These are phyloP conservation scores for Neofusicoccum kwambonambiense DNA, from an alignment of 2,329 filamentous ascomycete species.

Conservation along the genomic window DNA sequence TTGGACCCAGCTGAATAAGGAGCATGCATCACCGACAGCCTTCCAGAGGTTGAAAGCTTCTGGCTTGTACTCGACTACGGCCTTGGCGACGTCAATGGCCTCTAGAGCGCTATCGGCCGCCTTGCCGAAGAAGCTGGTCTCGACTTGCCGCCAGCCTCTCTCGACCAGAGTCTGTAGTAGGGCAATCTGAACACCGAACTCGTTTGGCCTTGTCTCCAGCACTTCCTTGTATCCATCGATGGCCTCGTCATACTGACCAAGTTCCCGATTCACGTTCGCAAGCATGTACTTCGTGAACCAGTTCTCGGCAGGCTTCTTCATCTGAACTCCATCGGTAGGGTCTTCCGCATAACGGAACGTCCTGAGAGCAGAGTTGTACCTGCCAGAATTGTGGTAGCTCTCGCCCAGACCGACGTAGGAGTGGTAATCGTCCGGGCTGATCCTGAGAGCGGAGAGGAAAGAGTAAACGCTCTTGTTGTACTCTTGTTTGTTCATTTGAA, in stretches of 20 bases:
- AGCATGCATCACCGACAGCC: slow-evolving; percentile 81
- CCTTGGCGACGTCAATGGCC: slow-evolving; percentile 66
- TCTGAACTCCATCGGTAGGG: slow-evolving; percentile 62
- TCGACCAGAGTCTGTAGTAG: slow-evolving; percentile 86
- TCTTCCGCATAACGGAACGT: slow-evolving; percentile 83
- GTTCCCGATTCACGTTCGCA: slow-evolving; percentile 87
- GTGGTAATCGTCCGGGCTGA: slow-evolving; percentile 84
- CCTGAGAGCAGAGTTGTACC: slow-evolving; percentile 90
- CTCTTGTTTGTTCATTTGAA: slow-evolving; percentile 91
- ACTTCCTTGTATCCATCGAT: slow-evolving; percentile 75
- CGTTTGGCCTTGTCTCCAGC: slow-evolving; percentile 63
- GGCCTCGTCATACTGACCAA: slow-evolving; percentile 85
- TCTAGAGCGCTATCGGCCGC: slow-evolving; percentile 68
- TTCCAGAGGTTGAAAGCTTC: slow-evolving; percentile 96
- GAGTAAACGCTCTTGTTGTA: slow-evolving; percentile 86
- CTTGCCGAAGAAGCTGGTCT: slow-evolving; percentile 84
- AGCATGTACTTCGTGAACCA: slow-evolving; percentile 99
- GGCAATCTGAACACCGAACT: slow-evolving; percentile 85
- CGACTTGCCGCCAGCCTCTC: slow-evolving; percentile 71
- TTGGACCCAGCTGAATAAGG: slow-evolving; percentile 78
- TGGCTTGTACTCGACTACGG: slow-evolving; percentile 59
- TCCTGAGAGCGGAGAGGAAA: slow-evolving; percentile 84
- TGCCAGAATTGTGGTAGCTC: slow-evolving; percentile 90
- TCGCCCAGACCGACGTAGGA: slow-evolving; percentile 97
- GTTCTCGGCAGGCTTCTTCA: slow-evolving; percentile 62